phyloP scores from a whole-genome alignment of 345 rosid genomes.

The Firmiana major region DNA sequence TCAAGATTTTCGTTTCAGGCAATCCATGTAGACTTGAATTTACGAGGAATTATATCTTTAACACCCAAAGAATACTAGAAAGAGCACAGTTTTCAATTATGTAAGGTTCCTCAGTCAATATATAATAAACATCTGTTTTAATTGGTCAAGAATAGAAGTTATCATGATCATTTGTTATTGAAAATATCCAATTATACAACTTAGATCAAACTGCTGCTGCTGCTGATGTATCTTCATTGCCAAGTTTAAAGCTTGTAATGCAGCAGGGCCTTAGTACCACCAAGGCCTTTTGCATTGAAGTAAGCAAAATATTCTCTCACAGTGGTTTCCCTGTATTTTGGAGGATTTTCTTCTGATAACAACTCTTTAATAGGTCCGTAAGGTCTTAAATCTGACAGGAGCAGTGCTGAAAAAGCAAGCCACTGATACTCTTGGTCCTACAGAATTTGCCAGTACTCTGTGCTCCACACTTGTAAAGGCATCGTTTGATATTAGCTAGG shows the following conservation, averaged over 20 bases:
- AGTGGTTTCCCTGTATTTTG: slow-evolving; percentile 15
- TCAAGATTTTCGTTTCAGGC: too few relatives aligned
- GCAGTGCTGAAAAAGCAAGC: slow-evolving; percentile 24
- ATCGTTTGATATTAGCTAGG: slow-evolving; percentile 1
- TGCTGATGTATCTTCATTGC: background rate
- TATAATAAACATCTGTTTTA: background rate
- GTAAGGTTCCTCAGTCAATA: too few relatives aligned
- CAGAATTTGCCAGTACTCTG: background rate
- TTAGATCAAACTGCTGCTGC: too few relatives aligned
- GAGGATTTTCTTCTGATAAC: slow-evolving; percentile 19
- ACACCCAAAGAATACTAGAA: too few relatives aligned
- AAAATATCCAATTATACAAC: too few relatives aligned
- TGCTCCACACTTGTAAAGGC: background rate
- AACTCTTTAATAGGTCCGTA: slow-evolving; percentile 30
- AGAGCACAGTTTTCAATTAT: too few relatives aligned
- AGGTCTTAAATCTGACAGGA: background rate
- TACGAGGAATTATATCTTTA: too few relatives aligned
- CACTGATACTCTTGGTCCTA: slow-evolving; percentile 7
- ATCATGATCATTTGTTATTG: background rate
- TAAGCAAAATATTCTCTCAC: background rate
- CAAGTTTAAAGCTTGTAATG: slow-evolving; percentile 1
- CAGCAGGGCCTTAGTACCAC: slow-evolving; percentile 3
- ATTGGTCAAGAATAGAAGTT: background rate
- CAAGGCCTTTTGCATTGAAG: slow-evolving; percentile 14
- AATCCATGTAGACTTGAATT: too few relatives aligned